Conservation (phyloP, 2,329 filamentous ascomycete genomes). For the Cordyceps militaris region DNA sequence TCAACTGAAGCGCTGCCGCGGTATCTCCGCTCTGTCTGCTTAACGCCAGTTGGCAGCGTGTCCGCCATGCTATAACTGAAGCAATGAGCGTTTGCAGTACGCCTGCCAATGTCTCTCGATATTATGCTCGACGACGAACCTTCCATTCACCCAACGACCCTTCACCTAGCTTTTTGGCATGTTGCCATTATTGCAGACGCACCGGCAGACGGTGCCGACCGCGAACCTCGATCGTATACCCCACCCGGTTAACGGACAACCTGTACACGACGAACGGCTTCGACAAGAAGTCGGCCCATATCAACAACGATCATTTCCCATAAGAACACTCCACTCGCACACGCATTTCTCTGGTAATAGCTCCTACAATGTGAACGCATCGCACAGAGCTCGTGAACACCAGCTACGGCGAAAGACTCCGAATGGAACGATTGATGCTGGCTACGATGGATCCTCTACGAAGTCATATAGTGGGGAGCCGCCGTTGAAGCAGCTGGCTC, state of each 20-base stretch:
- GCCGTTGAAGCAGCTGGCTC: slow-evolving; percentile 74
- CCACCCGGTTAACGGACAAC: slow-evolving; percentile 14
- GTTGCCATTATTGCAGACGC: slow-evolving; percentile 46
- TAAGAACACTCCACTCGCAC: slow-evolving; percentile 14
- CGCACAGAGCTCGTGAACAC: slow-evolving; percentile 50
- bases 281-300: slow-evolving; percentile 23
- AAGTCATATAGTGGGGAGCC: slow-evolving; percentile 68
- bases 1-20: background rate
- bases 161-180: slow-evolving; percentile 28
- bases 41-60: slow-evolving; percentile 7
- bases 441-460: slow-evolving; percentile 77
- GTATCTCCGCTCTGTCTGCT: background rate
- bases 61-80: slow-evolving; percentile 12
- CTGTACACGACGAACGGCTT: slow-evolving; percentile 19
- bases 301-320: slow-evolving; percentile 18
- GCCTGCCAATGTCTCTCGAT: slow-evolving; percentile 14
- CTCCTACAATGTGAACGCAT: slow-evolving; percentile 17
- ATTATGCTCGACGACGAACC: background rate
- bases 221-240: slow-evolving; percentile 30
- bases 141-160: slow-evolving; percentile 13
- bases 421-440: slow-evolving; percentile 83
- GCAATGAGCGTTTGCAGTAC: slow-evolving; percentile 12
- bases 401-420: slow-evolving; percentile 87
- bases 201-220: slow-evolving; percentile 42
- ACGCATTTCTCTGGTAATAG: background rate